Percentiles rank a stretch among this genome's conserved stretches.
Evolutionary conservation across 2,329 filamentous ascomycete genomes (phyloP).

Genomic region (Ascochyta pisi): DNA sequence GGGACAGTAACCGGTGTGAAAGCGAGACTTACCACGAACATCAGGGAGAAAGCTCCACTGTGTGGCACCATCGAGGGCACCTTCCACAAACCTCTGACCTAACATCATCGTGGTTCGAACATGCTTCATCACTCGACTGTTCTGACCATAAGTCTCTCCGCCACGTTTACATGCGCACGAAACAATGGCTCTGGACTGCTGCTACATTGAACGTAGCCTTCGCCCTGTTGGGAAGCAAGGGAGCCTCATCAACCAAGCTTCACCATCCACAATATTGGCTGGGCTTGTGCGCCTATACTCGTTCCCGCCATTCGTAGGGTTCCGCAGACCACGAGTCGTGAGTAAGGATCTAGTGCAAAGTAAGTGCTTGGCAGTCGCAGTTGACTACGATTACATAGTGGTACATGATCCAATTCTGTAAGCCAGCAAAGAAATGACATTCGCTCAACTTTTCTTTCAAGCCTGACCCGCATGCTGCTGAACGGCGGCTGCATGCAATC

Average conservation of each 20-base stretch:
- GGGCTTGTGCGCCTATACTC: background rate
- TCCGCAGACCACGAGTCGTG: background rate
- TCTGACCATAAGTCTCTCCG: no score
- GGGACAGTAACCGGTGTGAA: background rate
- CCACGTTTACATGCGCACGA: no score
- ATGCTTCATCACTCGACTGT: no score
- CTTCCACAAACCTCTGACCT: background rate
- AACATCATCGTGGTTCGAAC: no score
- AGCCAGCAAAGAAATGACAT: conserved; percentile 10
- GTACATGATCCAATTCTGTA: background rate
- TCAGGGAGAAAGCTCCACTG: background rate
- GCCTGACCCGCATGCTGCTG: conserved; percentile 18
- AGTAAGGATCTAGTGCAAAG: background rate
- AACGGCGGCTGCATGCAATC: conserved; percentile 16
- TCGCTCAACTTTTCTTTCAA: conserved; percentile 15
- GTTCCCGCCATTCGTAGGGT: background rate
- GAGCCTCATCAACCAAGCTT: background rate
- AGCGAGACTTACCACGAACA: background rate
- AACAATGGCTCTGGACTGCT: no score
- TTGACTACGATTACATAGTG: background rate
- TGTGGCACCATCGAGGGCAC: background rate
- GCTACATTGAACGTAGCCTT: no score
- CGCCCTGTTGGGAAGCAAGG: background rate
- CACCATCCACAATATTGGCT: background rate
- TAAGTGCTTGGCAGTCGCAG: background rate